Evolutionary conservation across 164 flowering plant species (phyloP).

Genomic region (Dillenia turbinata): DNA sequence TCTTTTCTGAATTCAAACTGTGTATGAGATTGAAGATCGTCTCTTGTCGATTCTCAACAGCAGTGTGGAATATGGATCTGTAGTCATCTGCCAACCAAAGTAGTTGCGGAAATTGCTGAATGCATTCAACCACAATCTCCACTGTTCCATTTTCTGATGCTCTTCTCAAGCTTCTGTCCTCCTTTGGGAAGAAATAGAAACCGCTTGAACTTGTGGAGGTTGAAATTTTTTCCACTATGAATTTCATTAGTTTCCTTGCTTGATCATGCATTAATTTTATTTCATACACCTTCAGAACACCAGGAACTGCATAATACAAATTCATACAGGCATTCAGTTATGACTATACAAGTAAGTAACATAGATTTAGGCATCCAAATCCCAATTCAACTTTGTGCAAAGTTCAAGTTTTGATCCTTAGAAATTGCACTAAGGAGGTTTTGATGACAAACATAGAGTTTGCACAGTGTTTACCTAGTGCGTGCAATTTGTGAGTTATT

Average conservation of each 20-base stretch:
- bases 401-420: too few relatives aligned
- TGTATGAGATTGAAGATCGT: slow-evolving; percentile 6
- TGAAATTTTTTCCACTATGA: neutral
- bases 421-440: too few relatives aligned
- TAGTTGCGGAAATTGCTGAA: slow-evolving; percentile 2
- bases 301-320: neutral
- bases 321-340: too few relatives aligned
- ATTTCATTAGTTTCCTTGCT: neutral
- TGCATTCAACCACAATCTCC: slow-evolving; percentile 1
- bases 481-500: too few relatives aligned
- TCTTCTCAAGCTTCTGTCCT: neutral
- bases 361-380: too few relatives aligned
- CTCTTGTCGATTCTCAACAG: slow-evolving; percentile 4
- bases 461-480: too few relatives aligned
- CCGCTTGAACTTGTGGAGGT: neutral
- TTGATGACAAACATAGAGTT: too few relatives aligned
- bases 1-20: neutral
- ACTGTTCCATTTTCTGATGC: slow-evolving; percentile 1
- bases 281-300: neutral
- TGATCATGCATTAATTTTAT: slow-evolving; percentile 1
- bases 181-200: neutral
- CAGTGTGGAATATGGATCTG: slow-evolving; percentile 3
- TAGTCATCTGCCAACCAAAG: neutral
- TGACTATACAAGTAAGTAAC: too few relatives aligned
- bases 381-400: too few relatives aligned